Conservation (phyloP, 106 monocot species). For the Dendrobium chrysotoxum region DNA sequence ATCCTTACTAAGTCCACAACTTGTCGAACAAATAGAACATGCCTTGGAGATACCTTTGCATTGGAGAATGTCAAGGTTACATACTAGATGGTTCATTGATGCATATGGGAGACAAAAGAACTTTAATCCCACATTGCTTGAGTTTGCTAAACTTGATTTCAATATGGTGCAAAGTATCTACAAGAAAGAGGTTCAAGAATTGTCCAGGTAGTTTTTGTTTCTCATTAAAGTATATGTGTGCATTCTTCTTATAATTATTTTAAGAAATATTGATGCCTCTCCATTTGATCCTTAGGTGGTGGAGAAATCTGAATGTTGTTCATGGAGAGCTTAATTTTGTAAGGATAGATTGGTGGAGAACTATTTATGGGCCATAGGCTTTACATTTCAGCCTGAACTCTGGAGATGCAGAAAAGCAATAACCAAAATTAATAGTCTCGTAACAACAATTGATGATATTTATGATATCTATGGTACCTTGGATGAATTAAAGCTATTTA, state of each 20-base stretch:
- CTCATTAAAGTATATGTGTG: background rate
- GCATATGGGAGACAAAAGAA: conserved; percentile 8
- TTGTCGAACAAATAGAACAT: conserved; percentile 21
- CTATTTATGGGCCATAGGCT: conserved; percentile 22
- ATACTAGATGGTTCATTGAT: conserved; percentile 30
- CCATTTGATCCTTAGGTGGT: conserved; percentile 36
- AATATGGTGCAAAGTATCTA: conserved; percentile 34
- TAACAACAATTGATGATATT: conserved; percentile 45
- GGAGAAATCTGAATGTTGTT: conserved; percentile 22
- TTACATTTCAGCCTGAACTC: conserved; percentile 11
- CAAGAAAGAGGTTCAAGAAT: conserved; percentile 21
- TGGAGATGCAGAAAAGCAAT: conserved; percentile 5
- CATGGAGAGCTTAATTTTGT: conserved; percentile 21
- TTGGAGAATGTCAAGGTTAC: conserved; percentile 41
- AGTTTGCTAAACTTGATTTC: conserved; percentile 55
- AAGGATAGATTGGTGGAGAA: conserved; percentile 48
- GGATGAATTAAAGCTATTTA: conserved; percentile 50
- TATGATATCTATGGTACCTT: conserved; percentile 57
- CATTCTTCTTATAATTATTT: background rate
- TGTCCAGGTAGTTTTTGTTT: conserved; percentile 22
- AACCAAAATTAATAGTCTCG: conserved; percentile 11
- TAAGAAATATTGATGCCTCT: background rate
- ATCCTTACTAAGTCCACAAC: background rate
- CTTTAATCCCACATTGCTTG: conserved; percentile 21
- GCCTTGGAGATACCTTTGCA: conserved; percentile 49